Evolutionary conservation across 768 basidiomycete species (phyloP).

Genomic region (Boletus reticuloceps): DNA sequence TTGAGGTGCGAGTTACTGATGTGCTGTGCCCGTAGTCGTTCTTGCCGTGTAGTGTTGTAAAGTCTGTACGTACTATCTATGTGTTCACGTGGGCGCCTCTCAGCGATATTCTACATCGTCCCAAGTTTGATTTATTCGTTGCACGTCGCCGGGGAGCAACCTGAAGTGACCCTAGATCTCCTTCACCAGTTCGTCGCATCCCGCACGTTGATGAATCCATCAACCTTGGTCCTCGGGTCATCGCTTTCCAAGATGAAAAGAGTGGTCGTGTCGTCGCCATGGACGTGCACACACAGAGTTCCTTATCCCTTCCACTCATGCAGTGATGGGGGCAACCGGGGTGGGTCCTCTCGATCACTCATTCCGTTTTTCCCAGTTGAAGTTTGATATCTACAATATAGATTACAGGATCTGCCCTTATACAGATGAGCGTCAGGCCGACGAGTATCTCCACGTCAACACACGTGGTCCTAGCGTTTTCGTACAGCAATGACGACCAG

Average conservation of each 20-base stretch:
- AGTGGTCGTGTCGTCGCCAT: neutral
- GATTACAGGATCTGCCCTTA: neutral
- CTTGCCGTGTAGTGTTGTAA: no score
- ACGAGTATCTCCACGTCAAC: neutral
- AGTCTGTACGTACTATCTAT: no score
- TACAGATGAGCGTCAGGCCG: neutral
- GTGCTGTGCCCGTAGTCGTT: no score
- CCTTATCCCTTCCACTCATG: neutral
- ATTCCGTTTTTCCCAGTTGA: neutral
- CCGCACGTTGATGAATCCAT: no score
- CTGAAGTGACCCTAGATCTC: neutral
- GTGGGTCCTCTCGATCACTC: neutral
- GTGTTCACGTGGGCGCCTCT: no score
- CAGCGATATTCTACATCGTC: neutral
- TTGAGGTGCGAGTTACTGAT: neutral
- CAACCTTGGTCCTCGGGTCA: neutral
- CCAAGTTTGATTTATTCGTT: neutral
- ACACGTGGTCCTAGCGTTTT: no score
- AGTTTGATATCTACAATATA: neutral
- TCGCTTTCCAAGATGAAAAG: neutral
- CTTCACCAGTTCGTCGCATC: neutral
- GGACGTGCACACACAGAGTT: neutral
- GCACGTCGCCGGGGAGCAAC: neutral
- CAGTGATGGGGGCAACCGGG: no score
- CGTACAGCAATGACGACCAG: no score